Percentiles rank a stretch among this genome's conserved stretches.
Evolutionary conservation across 2,329 filamentous ascomycete genomes (phyloP).

Genomic region (Colletotrichum theobromicola): DNA sequence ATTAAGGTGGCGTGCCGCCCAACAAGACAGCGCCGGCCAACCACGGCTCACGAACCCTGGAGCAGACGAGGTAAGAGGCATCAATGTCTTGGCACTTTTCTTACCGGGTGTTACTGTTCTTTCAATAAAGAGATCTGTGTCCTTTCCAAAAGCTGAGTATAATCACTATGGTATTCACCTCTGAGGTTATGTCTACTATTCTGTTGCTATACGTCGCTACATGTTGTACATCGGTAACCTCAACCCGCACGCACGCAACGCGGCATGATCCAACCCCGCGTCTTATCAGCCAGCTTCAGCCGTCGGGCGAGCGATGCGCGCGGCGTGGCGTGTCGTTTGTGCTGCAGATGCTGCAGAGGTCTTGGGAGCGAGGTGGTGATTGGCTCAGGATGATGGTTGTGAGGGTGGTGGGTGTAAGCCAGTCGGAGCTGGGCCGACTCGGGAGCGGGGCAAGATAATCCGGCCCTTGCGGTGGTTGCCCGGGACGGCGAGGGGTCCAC

Average conservation of each 20-base stretch:
- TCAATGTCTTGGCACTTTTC: neutral
- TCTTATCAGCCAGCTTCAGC: neutral
- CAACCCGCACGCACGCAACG: neutral
- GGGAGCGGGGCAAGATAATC: neutral
- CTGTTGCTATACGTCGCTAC: accelerated
- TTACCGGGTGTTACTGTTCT: neutral
- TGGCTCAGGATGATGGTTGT: neutral
- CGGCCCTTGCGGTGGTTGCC: neutral
- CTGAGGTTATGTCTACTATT: neutral
- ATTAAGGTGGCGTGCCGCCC: neutral
- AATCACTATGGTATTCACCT: neutral
- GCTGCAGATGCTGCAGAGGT: neutral
- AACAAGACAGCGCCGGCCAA: neutral
- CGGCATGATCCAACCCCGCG: neutral
- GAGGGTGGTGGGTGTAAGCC: neutral
- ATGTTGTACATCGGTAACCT: accelerated
- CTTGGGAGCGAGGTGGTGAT: neutral
- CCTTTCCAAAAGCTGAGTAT: neutral
- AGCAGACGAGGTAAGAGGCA: neutral
- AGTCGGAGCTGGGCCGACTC: neutral
- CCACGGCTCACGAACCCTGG: no score
- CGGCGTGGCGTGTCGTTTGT: neutral
- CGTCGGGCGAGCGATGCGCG: neutral
- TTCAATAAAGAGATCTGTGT: neutral
- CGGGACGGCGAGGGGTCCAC: no score